A percentile compares a stretch with the other conserved stretches of the same genome.
Conservation (phyloP, 768 basidiomycete genomes). For the Lentinus brumalis region DNA sequence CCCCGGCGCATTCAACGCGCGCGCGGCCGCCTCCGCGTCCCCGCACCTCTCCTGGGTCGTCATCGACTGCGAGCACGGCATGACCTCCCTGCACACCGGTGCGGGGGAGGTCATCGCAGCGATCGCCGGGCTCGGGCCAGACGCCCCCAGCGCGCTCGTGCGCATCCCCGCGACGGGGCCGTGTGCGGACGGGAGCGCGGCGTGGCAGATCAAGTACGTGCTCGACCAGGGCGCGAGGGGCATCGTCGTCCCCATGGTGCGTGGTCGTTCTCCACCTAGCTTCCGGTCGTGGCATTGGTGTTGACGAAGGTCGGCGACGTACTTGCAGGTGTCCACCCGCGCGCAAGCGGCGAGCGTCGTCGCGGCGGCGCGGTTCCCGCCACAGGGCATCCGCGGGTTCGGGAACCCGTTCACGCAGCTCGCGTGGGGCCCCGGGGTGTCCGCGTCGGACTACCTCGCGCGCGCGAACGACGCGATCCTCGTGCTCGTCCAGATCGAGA, state of each 20-base stretch:
- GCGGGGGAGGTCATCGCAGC: conserved; percentile 58
- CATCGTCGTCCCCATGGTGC: conserved; percentile 68
- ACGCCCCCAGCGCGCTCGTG: conserved; percentile 56
- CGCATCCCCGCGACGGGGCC: conserved; percentile 66
- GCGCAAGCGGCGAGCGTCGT: conserved; percentile 60
- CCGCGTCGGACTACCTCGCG: conserved; percentile 50
- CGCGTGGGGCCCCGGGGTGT: conserved; percentile 51
- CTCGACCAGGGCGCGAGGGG: conserved; percentile 70
- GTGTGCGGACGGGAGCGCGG: conserved; percentile 46
- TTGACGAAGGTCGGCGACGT: background rate
- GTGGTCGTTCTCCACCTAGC: conserved; percentile 7
- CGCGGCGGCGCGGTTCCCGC: conserved; percentile 62
- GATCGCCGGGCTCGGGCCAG: conserved; percentile 46
- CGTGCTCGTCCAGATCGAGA: conserved; percentile 47
- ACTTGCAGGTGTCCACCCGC: conserved; percentile 53
- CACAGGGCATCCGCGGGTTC: conserved; percentile 61
- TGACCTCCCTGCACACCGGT: conserved; percentile 55
- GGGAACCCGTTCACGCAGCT: conserved; percentile 65
- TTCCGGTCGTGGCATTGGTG: too few relatives aligned
- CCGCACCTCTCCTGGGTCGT: conserved; percentile 61
- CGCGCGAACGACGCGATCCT: conserved; percentile 45
- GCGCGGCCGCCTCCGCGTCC: conserved; percentile 55
- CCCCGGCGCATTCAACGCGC: conserved; percentile 59
- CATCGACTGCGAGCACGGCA: conserved; percentile 71
- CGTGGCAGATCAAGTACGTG: conserved; percentile 74